Conservation (phyloP, 805 yeast species). For the Cyberlindnera bimundalis region DNA sequence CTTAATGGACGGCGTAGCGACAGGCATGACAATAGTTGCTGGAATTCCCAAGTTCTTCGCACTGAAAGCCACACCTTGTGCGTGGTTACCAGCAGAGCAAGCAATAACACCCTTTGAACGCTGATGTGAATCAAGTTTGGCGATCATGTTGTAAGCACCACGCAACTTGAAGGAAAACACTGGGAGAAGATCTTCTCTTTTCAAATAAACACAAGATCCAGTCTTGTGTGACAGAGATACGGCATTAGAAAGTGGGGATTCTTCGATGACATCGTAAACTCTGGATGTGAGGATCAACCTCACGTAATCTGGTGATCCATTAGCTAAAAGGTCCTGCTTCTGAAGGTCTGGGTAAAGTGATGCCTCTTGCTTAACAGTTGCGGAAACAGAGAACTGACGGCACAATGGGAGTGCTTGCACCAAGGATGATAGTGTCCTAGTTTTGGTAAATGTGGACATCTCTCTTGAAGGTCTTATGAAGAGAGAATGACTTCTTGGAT, state of each 20-base stretch:
- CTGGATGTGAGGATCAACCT: conserved; percentile 86
- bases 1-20: conserved; percentile 93
- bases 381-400: not conserved
- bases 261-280: conserved; percentile 92
- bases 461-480: too few species aligned
- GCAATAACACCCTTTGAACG: conserved; percentile 89
- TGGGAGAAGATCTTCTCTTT: conserved; percentile 91
- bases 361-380: not conserved
- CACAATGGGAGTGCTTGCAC: not conserved
- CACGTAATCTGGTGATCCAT: conserved; percentile 87
- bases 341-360: conserved; percentile 25
- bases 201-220: conserved; percentile 73
- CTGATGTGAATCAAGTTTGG: conserved; percentile 60
- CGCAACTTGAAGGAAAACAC: conserved; percentile 95
- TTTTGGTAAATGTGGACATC: conserved; percentile 2
- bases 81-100: conserved; percentile 98
- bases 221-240: conserved; percentile 67
- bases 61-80: conserved; percentile 96
- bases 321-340: conserved; percentile 48
- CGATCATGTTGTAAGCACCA: conserved; percentile 97
- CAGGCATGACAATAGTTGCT: conserved; percentile 97
- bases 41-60: conserved; percentile 84
- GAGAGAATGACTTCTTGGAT: too few species aligned
- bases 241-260: conserved; percentile 80
- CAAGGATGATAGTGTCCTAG: conserved; percentile 1